Evolutionary conservation across 2,329 filamentous ascomycete species (phyloP).

Genomic region (Arthrinium phaeospermum): DNA sequence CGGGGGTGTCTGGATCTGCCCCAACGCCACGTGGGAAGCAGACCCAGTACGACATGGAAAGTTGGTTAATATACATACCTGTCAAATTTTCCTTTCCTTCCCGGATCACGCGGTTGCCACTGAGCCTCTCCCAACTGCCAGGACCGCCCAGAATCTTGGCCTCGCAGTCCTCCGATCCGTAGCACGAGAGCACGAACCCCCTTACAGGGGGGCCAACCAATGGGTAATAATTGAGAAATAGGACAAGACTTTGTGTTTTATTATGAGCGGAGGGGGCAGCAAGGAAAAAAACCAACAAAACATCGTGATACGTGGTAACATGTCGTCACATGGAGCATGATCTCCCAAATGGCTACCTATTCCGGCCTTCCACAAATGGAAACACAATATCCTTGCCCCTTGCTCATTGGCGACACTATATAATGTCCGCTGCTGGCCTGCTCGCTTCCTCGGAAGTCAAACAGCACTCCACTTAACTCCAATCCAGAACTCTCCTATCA

Average conservation of each 20-base stretch:
- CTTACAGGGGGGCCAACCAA: neutral
- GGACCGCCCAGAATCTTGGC: neutral
- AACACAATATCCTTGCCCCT: neutral
- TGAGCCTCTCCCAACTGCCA: neutral
- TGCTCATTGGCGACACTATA: conserved; percentile 11
- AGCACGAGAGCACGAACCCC: neutral
- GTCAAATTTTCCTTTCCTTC: neutral
- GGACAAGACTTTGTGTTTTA: neutral
- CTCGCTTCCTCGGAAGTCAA: neutral
- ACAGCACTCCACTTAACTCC: neutral
- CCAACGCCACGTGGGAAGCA: neutral
- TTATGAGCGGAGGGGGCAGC: neutral
- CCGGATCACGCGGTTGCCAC: neutral
- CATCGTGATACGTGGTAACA: conserved; percentile 6
- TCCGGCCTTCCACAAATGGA: conserved; percentile 3
- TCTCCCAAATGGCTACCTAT: neutral
- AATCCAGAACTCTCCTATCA: neutral
- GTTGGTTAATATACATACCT: neutral
- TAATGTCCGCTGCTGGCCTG: neutral
- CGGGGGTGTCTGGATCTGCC: neutral
- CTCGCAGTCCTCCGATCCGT: neutral
- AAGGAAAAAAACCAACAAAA: neutral
- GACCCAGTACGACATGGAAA: neutral
- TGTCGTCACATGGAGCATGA: conserved; percentile 1
- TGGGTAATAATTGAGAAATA: neutral